phyloP scores from a whole-genome alignment of 1,139 yeast species.

The Saccharomycopsis crataegensis region DNA sequence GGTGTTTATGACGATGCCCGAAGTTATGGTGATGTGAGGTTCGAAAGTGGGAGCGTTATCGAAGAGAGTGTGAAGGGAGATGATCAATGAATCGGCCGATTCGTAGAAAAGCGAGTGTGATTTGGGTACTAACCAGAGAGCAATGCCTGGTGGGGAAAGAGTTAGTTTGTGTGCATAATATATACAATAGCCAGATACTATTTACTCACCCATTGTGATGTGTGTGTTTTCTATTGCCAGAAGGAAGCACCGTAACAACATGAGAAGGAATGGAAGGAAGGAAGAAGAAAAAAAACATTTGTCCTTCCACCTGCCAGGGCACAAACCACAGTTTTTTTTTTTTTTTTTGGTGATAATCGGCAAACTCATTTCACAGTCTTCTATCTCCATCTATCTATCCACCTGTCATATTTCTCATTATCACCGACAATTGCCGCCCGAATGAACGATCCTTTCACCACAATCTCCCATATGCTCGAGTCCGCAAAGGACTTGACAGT shows the following conservation, averaged over 20 bases:
- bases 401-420: too few relatives aligned
- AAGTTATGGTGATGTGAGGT: slow-evolving; percentile 73
- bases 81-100: slow-evolving; percentile 51
- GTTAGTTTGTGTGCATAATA: background rate
- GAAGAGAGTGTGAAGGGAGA: slow-evolving; percentile 60
- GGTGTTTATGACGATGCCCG: slow-evolving; percentile 44
- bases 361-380: too few relatives aligned
- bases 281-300: too few relatives aligned
- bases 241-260: too few relatives aligned
- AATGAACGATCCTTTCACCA: slow-evolving; percentile 47
- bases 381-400: too few relatives aligned
- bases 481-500: slow-evolving; percentile 74
- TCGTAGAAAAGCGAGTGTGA: slow-evolving; percentile 48
- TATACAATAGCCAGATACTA: background rate
- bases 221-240: too few relatives aligned
- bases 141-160: slow-evolving; percentile 30
- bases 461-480: slow-evolving; percentile 57
- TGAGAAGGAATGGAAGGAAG: too few relatives aligned
- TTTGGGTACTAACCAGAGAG: slow-evolving; percentile 75
- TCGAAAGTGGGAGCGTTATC: slow-evolving; percentile 62
- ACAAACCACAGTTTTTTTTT: too few relatives aligned
- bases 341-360: too few relatives aligned
- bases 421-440: background rate
- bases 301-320: too few relatives aligned
- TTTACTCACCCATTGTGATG: background rate